These are phyloP conservation scores for Pythium monospermum DNA, from an alignment of 352 stramenopile genomes.

Conservation along the genomic window DNA sequence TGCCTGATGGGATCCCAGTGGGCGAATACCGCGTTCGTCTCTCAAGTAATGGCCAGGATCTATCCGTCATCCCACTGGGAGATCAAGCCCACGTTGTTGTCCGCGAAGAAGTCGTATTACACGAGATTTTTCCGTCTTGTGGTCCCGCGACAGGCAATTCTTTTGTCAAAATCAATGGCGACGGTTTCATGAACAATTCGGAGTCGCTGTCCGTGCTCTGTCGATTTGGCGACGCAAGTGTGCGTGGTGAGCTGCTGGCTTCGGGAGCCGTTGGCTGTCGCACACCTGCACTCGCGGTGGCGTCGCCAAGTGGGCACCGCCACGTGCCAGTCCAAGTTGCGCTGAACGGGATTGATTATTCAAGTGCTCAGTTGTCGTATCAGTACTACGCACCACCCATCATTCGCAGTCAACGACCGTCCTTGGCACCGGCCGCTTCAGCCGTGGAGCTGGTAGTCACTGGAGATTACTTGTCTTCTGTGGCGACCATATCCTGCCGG, in stretches of 20 bases:
- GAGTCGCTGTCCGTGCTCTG: not conserved
- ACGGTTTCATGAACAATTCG: conserved; percentile 1
- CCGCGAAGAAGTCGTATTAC: conserved; percentile 1
- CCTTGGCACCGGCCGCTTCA: conserved; percentile 2
- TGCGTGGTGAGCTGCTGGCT: conserved; percentile 1
- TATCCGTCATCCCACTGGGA: not conserved
- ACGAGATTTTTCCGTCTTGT: not conserved
- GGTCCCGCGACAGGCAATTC: conserved; percentile 8
- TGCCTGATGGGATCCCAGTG: conserved; percentile 2
- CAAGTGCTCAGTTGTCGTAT: conserved; percentile 9
- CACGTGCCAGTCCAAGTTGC: conserved; percentile 9
- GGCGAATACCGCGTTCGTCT: conserved; percentile 7
- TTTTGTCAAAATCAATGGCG: conserved; percentile 2
- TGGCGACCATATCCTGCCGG: conserved; percentile 4
- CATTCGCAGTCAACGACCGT: not conserved
- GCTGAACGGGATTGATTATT: conserved; percentile 19
- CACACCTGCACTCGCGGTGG: conserved; percentile 7
- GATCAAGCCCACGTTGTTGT: not conserved
- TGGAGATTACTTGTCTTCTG: conserved; percentile 14
- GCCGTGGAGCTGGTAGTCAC: conserved; percentile 1
- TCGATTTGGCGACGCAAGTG: conserved; percentile 7
- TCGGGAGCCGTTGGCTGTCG: not conserved
- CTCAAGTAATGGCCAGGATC: conserved; percentile 11
- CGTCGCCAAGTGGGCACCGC: not conserved
- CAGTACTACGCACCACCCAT: conserved; percentile 22